Conservation (phyloP, 2,329 filamentous ascomycete species). For the Sporothrix pseudoabietina region DNA sequence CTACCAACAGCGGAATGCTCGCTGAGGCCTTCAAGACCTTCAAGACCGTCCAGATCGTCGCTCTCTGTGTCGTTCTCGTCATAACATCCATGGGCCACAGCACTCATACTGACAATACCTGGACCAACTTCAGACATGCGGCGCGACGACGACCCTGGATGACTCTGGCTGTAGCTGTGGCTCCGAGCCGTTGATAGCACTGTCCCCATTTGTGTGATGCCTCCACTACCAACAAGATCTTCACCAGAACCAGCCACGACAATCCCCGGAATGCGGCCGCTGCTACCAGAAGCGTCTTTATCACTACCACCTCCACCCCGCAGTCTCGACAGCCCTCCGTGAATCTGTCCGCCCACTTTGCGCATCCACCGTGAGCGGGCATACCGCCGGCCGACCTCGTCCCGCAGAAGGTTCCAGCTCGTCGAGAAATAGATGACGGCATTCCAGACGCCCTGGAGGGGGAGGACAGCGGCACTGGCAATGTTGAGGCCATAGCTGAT, state of each 20-base stretch:
- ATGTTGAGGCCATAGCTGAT: constrained; percentile 68
- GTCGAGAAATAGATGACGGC: constrained; percentile 74
- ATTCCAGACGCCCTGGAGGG: constrained; percentile 81
- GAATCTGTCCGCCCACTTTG: background rate
- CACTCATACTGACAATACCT: background rate
- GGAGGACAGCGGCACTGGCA: constrained; percentile 69
- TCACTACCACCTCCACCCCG: background rate
- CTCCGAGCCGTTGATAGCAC: background rate
- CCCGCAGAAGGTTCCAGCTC: constrained; percentile 49
- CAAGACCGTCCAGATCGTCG: constrained; percentile 1
- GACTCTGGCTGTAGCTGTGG: constrained; percentile 8
- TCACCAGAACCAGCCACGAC: constrained; percentile 10
- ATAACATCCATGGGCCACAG: background rate
- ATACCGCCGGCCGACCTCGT: constrained; percentile 35
- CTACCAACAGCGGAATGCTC: background rate
- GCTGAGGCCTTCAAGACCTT: background rate
- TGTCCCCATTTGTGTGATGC: background rate
- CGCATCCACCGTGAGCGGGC: constrained; percentile 29
- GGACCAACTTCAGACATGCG: background rate
- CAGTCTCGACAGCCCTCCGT: background rate
- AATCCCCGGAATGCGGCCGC: constrained; percentile 9
- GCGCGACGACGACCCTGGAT: constrained; percentile 1
- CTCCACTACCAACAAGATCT: background rate
- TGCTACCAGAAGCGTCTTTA: background rate
- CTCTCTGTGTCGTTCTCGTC: constrained; percentile 26